Evolutionary conservation across 2,329 filamentous ascomycete genomes (phyloP).

Genomic region (Colletotrichum filicis): DNA sequence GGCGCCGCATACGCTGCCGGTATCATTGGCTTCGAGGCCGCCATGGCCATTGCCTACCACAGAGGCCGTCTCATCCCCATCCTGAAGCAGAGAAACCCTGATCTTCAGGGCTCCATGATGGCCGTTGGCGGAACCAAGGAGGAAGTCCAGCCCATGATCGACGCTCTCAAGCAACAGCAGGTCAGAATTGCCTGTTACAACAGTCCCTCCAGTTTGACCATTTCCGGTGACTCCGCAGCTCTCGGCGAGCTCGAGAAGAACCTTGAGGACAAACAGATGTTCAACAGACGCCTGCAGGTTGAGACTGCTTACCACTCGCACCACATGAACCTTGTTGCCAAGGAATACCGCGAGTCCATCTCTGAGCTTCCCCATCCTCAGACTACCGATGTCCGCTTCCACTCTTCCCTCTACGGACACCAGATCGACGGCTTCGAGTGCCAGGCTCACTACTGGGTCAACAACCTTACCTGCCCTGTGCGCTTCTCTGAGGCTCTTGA

Average conservation of each 20-base stretch:
- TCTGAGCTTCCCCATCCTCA: conserved; percentile 50
- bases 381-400: conserved; percentile 51
- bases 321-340: conserved; percentile 62
- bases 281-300: conserved; percentile 60
- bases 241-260: conserved; percentile 44
- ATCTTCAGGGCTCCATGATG: conserved; percentile 63
- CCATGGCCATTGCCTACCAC: conserved; percentile 62
- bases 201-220: conserved; percentile 61
- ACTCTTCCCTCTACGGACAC: conserved; percentile 58
- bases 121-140: conserved; percentile 61
- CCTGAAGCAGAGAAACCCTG: conserved; percentile 51
- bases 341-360: conserved; percentile 48
- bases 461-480: conserved; percentile 53
- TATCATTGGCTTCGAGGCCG: conserved; percentile 50
- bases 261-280: conserved; percentile 50
- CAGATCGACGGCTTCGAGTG: conserved; percentile 48
- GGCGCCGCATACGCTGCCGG: conserved; percentile 57
- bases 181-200: conserved; percentile 58
- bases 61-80: conserved; percentile 56
- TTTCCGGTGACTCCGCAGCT: conserved; percentile 47
- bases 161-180: conserved; percentile 47
- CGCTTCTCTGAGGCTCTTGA: conserved; percentile 56
- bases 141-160: conserved; percentile 56
- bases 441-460: conserved; percentile 54
- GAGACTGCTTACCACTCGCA: conserved; percentile 65